These are phyloP conservation scores for Silene noctiflora DNA, from an alignment of 179 eudicot genomes.

Conservation along the genomic window DNA sequence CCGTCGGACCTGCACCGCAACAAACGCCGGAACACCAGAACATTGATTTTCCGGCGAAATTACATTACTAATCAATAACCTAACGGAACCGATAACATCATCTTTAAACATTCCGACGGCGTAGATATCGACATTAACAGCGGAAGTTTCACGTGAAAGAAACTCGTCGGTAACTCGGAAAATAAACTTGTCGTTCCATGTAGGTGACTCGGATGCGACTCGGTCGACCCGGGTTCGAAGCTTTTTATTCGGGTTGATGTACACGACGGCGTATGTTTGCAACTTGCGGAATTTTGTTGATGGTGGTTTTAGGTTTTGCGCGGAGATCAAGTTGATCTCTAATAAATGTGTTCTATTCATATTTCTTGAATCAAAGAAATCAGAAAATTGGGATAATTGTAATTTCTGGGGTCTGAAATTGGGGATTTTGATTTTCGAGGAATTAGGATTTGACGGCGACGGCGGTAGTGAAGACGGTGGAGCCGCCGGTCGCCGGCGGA, in stretches of 20 bases:
- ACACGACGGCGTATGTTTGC: slow-evolving; percentile 69
- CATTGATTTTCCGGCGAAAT: slow-evolving; percentile 19
- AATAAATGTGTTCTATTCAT: slow-evolving; percentile 34
- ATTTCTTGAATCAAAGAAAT: background rate
- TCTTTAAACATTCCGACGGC: slow-evolving; percentile 61
- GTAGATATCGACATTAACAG: slow-evolving; percentile 65
- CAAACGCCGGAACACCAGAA: slow-evolving; percentile 43
- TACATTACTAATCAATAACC: slow-evolving; percentile 51
- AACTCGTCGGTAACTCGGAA: slow-evolving; percentile 63
- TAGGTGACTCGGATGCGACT: slow-evolving; percentile 61
- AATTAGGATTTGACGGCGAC: background rate
- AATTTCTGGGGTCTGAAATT: background rate
- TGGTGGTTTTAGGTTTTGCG: slow-evolving; percentile 65
- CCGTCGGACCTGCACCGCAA: slow-evolving; percentile 76
- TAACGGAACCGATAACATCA: slow-evolving; percentile 62
- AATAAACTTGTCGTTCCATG: slow-evolving; percentile 90
- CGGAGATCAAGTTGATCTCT: slow-evolving; percentile 85
- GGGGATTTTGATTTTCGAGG: background rate
- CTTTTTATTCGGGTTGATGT: slow-evolving; percentile 50
- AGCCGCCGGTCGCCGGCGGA: background rate
- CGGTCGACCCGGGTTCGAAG: slow-evolving; percentile 64
- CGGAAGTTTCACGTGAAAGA: slow-evolving; percentile 60
- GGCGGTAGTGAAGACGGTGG: background rate
- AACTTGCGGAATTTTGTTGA: slow-evolving; percentile 47
- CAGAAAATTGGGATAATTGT: background rate